Base-by-base conservation (phyloP, 2,329 filamentous ascomycete genomes). In the Hypocreales sp. region DNA sequence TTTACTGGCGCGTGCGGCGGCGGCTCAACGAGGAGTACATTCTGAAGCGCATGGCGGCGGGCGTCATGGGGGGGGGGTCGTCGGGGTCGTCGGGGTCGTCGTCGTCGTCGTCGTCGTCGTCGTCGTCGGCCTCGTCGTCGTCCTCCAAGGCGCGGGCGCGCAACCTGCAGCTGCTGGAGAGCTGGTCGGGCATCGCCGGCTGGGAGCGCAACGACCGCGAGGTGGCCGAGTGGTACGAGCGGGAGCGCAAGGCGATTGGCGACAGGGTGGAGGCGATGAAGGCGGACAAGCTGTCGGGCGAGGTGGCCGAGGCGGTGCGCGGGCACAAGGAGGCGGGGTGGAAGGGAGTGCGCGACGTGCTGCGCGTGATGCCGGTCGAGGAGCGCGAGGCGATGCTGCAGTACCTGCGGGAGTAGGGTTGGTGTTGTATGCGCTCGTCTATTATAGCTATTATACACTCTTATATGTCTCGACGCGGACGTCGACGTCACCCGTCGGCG, bases 1-100 rank as follows among this genome's bases (percentile, higher is more conserved):
- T 98, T 68, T 98, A 95, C 79, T 98, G 92, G 90, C 87, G 90
- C 57, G 77, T 94, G 36, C 86, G 92, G 56, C 80, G 90, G 51
- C 75, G 90, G 59, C 68, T 98, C 50, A 95, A 92, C 57, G 90
- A 98, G 61, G 90, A 98, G 61, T 82, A 92, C 55, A 83, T 98
- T 43, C 68, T 98, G 53, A 90, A 86, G 61, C 83, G 83, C 58
- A 82, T 98, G 70, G 63, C 61, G 5, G 47, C 58, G 25, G 53
- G 54, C 27, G 45, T 51, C 31, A 40, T 56, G 34, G n/a, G n/a
- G n/a, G n/a, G n/a, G n/a, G n/a, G n/a, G n/a, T n/a, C n/a, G n/a
- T 40, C 43, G 21, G 29, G 45, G 18, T 35, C 37, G 7, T 32
- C 37, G 25, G 41, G 18, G 7, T 7, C 35, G 32, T 45, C 41